Conservation (phyloP, 306 rosid genomes). For the Acmispon strigosus region DNA sequence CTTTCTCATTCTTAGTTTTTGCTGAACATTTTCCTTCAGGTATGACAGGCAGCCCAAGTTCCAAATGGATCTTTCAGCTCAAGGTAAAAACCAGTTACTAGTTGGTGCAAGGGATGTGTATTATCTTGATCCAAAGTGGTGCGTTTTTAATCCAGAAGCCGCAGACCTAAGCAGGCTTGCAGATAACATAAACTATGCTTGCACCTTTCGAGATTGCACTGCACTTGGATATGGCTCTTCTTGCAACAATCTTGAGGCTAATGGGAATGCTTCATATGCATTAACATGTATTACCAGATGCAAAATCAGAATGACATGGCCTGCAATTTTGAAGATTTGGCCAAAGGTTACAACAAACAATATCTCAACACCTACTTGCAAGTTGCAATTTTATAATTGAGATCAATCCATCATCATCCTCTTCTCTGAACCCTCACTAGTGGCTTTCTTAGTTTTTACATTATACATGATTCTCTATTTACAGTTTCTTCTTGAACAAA, state of each 20-base stretch:
- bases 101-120: constrained; percentile 54
- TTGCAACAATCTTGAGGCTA: constrained; percentile 75
- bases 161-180: constrained; percentile 62
- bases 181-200: constrained; percentile 74
- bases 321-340: constrained; percentile 86
- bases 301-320: constrained; percentile 73
- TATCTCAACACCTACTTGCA: constrained; percentile 75
- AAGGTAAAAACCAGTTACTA: constrained; percentile 51
- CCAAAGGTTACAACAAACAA: constrained; percentile 56
- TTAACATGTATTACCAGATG: constrained; percentile 79
- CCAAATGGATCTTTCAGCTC: constrained; percentile 55
- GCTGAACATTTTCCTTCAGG: constrained; percentile 17
- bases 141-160: constrained; percentile 68
- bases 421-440: constrained; percentile 22
- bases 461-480: constrained; percentile 23
- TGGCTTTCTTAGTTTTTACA: constrained; percentile 20
- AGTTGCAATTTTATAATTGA: constrained; percentile 70
- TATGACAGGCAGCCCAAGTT: constrained; percentile 93
- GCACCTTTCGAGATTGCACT: constrained; percentile 75
- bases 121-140: constrained; percentile 72
- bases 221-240: constrained; percentile 87
- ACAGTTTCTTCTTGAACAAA: constrained; percentile 25
- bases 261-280: constrained; percentile 88
- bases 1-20: no score
- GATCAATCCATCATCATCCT: constrained; percentile 49